A percentile compares a stretch with the other conserved stretches of the same genome.
Conservation (phyloP, 2,329 filamentous ascomycete genomes). For the Calonectria montana region DNA sequence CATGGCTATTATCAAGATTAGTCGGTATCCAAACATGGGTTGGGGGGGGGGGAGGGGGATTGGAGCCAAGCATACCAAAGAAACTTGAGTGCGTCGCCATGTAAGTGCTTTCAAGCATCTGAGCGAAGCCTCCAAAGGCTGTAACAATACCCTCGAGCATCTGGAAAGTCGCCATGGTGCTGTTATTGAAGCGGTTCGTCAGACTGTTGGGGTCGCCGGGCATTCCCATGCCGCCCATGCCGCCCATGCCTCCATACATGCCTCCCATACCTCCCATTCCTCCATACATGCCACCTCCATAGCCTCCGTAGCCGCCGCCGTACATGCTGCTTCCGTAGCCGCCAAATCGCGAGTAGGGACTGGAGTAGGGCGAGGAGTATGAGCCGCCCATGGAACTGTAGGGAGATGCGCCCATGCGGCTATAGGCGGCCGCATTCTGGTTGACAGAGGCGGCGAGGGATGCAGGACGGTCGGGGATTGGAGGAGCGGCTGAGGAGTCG, state of each 20-base stretch:
- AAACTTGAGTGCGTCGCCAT: constrained; percentile 99
- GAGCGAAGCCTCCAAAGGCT: constrained; percentile 96
- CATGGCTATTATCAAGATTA: constrained; percentile 75
- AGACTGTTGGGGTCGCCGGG: constrained; percentile 93
- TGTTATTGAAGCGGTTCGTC: constrained; percentile 94
- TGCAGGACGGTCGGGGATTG: constrained; percentile 83
- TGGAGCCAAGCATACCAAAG: constrained; percentile 75
- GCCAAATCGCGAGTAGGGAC: constrained; percentile 57
- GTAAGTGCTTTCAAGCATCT: constrained; percentile 99
- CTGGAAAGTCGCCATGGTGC: constrained; percentile 96
- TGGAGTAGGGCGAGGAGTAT: constrained; percentile 53
- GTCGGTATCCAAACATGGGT: neutral
- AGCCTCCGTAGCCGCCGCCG: constrained; percentile 44
- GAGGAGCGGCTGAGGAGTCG: constrained; percentile 63
- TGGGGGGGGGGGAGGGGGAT: neutral
- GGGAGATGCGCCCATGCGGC: constrained; percentile 67
- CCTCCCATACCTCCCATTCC: constrained; percentile 55
- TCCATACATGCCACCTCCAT: constrained; percentile 54
- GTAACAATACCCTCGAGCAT: constrained; percentile 97
- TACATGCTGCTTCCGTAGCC: constrained; percentile 57
- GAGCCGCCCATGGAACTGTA: constrained; percentile 55
- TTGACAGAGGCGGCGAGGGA: constrained; percentile 84
- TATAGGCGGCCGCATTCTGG: constrained; percentile 88
- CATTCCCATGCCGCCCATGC: constrained; percentile 59
- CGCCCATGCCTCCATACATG: constrained; percentile 54